Conservation (phyloP, 306 rosid species). For the Datisca glomerata region DNA sequence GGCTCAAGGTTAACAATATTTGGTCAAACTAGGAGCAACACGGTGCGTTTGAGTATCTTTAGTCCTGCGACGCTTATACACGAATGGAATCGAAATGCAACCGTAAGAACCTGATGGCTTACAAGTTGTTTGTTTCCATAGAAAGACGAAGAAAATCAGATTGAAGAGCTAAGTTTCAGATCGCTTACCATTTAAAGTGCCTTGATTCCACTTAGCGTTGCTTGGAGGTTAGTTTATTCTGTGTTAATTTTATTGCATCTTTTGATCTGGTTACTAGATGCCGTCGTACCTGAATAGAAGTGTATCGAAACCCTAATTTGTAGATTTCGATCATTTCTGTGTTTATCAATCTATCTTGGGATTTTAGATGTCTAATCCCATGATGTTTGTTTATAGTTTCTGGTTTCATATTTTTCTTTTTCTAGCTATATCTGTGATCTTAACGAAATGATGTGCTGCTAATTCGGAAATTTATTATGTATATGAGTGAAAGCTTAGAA, state of each 20-base stretch:
- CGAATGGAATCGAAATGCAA: not conserved
- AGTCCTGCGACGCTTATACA: not conserved
- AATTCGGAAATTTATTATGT: too few relatives aligned
- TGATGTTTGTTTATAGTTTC: too few relatives aligned
- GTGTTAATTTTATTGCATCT: not conserved
- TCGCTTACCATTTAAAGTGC: not conserved
- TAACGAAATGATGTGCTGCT: not conserved
- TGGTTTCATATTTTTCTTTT: not conserved
- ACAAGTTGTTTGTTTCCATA: not conserved
- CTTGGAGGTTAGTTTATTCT: not conserved
- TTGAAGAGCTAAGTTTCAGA: not conserved
- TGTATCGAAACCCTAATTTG: too few relatives aligned
- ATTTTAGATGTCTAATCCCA: too few relatives aligned
- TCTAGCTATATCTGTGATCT: not conserved
- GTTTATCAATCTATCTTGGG: too few relatives aligned
- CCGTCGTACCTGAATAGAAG: too few relatives aligned
- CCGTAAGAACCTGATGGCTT: not conserved
- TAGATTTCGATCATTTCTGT: too few relatives aligned
- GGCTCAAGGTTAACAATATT: too few relatives aligned
- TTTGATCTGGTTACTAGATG: not conserved
- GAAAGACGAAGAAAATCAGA: not conserved
- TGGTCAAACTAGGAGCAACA: not conserved
- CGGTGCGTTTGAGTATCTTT: not conserved
- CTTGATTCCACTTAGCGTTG: not conserved
- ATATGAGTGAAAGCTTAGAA: too few relatives aligned